Percentiles rank a stretch among this genome's conserved stretches.
phyloP scores from a whole-genome alignment of 2,329 filamentous ascomycete species.

The Orbilia brochopaga region DNA sequence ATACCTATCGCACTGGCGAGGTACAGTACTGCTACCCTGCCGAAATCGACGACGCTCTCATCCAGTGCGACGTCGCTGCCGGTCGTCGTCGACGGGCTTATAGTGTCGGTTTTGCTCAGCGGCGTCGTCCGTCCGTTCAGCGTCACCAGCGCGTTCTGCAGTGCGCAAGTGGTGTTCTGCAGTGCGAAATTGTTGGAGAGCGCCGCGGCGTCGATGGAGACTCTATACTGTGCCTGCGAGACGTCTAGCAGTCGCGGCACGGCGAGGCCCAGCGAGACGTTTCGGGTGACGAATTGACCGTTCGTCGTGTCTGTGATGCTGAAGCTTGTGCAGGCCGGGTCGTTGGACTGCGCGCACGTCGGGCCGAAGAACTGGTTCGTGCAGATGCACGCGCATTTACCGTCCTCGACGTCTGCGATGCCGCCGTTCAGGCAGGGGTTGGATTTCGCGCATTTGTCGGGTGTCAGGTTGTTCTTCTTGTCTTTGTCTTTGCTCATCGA shows the following conservation, averaged over 20 bases:
- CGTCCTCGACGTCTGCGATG: slow-evolving; percentile 65
- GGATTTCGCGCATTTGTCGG: slow-evolving; percentile 52
- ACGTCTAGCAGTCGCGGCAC: slow-evolving; percentile 75
- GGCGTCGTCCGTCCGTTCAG: slow-evolving; percentile 67
- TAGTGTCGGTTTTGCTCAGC: slow-evolving; percentile 17
- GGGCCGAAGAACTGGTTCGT: slow-evolving; percentile 80
- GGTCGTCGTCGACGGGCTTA: background rate
- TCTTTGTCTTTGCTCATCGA: slow-evolving; percentile 62
- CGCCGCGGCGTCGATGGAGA: slow-evolving; percentile 72
- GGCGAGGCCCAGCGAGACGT: slow-evolving; percentile 80
- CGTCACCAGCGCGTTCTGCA: slow-evolving; percentile 85
- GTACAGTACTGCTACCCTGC: slow-evolving; percentile 68
- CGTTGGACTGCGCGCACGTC: slow-evolving; percentile 64
- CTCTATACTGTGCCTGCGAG: slow-evolving; percentile 72
- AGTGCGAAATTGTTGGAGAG: slow-evolving; percentile 78
- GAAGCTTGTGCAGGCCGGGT: slow-evolving; percentile 65
- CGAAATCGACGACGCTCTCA: slow-evolving; percentile 68
- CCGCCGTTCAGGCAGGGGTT: slow-evolving; percentile 45
- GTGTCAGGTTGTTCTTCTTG: slow-evolving; percentile 56
- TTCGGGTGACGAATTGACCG: slow-evolving; percentile 58
- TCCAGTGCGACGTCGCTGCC: slow-evolving; percentile 59
- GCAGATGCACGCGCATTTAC: slow-evolving; percentile 84
- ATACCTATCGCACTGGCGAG: slow-evolving; percentile 62
- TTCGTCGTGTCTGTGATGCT: slow-evolving; percentile 58
- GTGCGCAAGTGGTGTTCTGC: slow-evolving; percentile 76